Evolutionary conservation across 2,329 filamentous ascomycete species (phyloP), one percentile per base, ranked within the genome.

Genomic region (Thermochaetoides dissita): DNA sequence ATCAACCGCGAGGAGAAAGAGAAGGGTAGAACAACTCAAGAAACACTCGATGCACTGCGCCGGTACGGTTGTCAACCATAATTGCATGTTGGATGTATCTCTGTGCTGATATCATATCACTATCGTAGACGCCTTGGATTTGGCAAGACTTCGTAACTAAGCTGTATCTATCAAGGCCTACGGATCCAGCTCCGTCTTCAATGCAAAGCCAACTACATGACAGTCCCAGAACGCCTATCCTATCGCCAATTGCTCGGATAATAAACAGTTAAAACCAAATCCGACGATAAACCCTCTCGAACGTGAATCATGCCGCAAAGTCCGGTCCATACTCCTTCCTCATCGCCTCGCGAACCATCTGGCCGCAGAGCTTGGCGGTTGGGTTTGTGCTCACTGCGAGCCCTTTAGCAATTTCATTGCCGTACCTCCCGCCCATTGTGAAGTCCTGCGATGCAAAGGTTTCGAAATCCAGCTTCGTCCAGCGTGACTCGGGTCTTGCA

Each of bases 321-420:
- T 60, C 63, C n/a, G 66, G 63, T 0, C 72, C 73, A 51, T 78
- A 79, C 56, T 82, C 79, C 58, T 75, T 79, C 62, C 69, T 78
- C 75, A 82, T 77, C 38, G 77, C 78, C 59, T 81, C 74, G 39
- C 72, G 69, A 33, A 83, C 78, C 56, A 82, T 82, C 52, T 79
- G 69, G 2, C 78, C 79, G 53, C 79, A 83, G 36, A 82, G 61
- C 61, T 81, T 82, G 2, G 79, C 77, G 10, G 75, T 80, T 24
- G 79, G 78, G 56, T 82, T 83, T 29, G 73, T 72, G 56, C 68
- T 71, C 39, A 81, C 78, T 6, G 76, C 76, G 48, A 82, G 59
- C 5, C 67, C 71, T 55, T 76, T 79, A 12, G 76, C 77, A 47
- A 81, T 68, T 42, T 76, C 73, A 49, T 78, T 81, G 30, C 78